phyloP scores from a whole-genome alignment of 1,139 yeast species.

The Yamadazyma songkhlaensis region DNA sequence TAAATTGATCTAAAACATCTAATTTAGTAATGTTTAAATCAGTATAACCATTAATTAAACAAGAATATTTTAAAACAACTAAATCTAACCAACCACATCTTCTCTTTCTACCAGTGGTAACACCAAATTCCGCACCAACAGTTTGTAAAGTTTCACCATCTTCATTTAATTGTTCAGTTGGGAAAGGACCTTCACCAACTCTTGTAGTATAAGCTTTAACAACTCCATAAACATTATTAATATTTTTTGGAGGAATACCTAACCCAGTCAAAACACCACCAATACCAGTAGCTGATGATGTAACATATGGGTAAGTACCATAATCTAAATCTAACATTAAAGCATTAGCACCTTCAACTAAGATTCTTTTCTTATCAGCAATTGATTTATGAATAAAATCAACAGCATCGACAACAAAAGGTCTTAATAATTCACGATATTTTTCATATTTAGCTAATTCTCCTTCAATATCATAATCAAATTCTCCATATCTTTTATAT shows the following conservation, averaged over 20 bases:
- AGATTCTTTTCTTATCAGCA: slow-evolving; percentile 72
- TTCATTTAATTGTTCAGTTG: slow-evolving; percentile 90
- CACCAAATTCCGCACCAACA: slow-evolving; percentile 96
- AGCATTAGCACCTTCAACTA: slow-evolving; percentile 98
- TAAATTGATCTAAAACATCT: slow-evolving; percentile 88
- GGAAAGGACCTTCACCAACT: slow-evolving; percentile 99
- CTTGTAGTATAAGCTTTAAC: slow-evolving; percentile 98
- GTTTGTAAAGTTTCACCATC: slow-evolving; percentile 84
- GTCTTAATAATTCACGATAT: slow-evolving; percentile 72
- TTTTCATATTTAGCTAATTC: slow-evolving; percentile 76
- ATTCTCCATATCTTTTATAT: slow-evolving; percentile 87
- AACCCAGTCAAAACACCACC: slow-evolving; percentile 98
- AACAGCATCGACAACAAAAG: slow-evolving; percentile 92
- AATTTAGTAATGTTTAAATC: slow-evolving; percentile 90
- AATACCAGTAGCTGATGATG: slow-evolving; percentile 92
- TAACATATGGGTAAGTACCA: slow-evolving; percentile 97
- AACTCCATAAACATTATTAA: slow-evolving; percentile 85
- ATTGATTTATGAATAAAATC: slow-evolving; percentile 87
- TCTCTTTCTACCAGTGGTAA: slow-evolving; percentile 98
- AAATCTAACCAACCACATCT: slow-evolving; percentile 99
- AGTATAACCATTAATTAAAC: slow-evolving; percentile 91
- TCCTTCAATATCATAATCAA: slow-evolving; percentile 79
- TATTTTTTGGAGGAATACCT: slow-evolving; percentile 86
- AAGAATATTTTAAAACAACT: slow-evolving; percentile 89
- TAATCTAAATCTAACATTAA: slow-evolving; percentile 95